Evolutionary conservation across 495 filamentous ascomycete genomes (phyloP), one percentile per base, ranked within the genome.

Genomic region (Hyaloscypha finlandica): DNA sequence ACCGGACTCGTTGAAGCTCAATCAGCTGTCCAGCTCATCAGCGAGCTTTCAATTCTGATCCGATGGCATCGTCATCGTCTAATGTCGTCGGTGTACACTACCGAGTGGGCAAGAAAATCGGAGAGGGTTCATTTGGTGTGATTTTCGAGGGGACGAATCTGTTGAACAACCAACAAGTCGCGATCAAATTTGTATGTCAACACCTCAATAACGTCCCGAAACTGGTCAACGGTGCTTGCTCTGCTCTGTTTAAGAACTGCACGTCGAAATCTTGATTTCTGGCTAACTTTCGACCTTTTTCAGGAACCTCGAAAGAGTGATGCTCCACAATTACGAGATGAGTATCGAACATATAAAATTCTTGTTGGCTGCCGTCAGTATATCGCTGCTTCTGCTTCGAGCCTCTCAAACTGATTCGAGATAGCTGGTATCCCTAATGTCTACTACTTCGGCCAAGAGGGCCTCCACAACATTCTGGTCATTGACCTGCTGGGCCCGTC

Each of bases 51-150:
- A 37, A 63, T 60, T 48, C 35, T 35, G 3, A 9, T 35, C 33
- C 74, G 67, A 97, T 97, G 92, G 90, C 94, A 48, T 97, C 93
- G 70, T 94, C 92, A 51, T 97, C 93, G 55, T 97, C 92, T 53
- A 99, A 99, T 79, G 95, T 99, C 69, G 95, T 99, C 68, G 95
- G 95, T 71, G 95, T 99, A 68, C 95, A 99, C 84, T 99, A 99
- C 78, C 86, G 96, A 69, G 95, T 99, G 63, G 95, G 95, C 68
- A 99, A 98, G 86, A 99, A 99, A 80, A 99, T 99, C 65, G 95
- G 95, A 70, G 95, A 99, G 84, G 95, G 95, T 29, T 97, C 93
- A 14, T 99, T 99, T 73, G 95, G 95, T 81, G 95, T 99, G 65
- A 97, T 99, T 70, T 99, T 99, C 69, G 95, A 99, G 79, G 95